phyloP scores from a whole-genome alignment of 495 filamentous ascomycete species.

The Pyronema domesticum region DNA sequence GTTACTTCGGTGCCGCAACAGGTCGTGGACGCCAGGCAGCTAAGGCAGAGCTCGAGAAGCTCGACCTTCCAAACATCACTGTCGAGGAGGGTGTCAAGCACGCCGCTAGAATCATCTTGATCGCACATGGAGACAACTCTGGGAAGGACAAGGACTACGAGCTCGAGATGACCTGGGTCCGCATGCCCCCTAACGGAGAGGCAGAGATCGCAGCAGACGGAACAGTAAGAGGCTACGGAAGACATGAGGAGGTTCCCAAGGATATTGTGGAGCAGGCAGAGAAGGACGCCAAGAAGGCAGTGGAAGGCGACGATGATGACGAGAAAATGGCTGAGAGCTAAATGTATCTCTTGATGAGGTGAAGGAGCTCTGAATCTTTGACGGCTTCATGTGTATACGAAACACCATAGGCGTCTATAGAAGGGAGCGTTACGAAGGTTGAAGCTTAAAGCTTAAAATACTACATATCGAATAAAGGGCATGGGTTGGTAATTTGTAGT shows the following conservation, averaged over 20 bases:
- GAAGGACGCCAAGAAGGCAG: conserved; percentile 59
- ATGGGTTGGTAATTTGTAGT: too few relatives aligned
- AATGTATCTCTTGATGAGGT: background rate
- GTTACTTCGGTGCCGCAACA: conserved; percentile 93
- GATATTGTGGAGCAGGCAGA: conserved; percentile 81
- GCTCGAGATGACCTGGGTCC: conserved; percentile 97
- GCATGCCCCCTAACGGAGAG: conserved; percentile 43
- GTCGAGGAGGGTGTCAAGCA: conserved; percentile 83
- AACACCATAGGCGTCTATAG: too few relatives aligned
- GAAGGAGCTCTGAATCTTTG: too few relatives aligned
- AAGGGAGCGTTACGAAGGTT: too few relatives aligned
- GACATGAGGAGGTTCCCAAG: conserved; percentile 80
- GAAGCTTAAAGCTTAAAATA: too few relatives aligned
- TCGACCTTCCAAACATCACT: conserved; percentile 69
- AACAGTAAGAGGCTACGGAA: conserved; percentile 24
- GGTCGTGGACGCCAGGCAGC: conserved; percentile 91
- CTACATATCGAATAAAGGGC: too few relatives aligned
- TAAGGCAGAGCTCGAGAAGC: conserved; percentile 94
- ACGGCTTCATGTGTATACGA: too few relatives aligned
- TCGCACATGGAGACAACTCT: conserved; percentile 90
- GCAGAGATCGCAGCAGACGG: conserved; percentile 43
- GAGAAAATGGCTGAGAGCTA: conserved; percentile 36
- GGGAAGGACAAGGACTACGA: conserved; percentile 89
- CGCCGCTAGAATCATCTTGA: conserved; percentile 87
- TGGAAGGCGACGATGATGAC: conserved; percentile 57